phyloP scores from a whole-genome alignment of 305 asterid species.

The Solanum hybrid region DNA sequence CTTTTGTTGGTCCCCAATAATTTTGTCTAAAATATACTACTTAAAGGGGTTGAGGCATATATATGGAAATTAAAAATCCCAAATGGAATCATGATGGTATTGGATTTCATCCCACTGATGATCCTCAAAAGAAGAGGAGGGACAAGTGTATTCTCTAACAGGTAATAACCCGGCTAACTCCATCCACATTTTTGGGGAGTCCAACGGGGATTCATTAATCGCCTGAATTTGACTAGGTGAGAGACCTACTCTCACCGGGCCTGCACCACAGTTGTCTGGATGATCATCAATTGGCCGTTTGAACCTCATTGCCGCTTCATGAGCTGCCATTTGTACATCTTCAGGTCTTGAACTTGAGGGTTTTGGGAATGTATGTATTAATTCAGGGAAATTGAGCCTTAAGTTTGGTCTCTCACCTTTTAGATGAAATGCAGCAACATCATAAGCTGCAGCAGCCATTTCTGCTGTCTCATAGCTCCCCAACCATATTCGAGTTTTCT shows the following conservation, averaged over 20 bases:
- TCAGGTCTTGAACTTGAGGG: constrained; percentile 40
- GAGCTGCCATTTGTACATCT: constrained; percentile 50
- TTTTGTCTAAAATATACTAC: not conserved
- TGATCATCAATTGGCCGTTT: constrained; percentile 6
- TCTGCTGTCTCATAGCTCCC: constrained; percentile 61
- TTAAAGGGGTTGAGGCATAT: too few species aligned
- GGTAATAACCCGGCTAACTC: not conserved
- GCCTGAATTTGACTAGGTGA: constrained; percentile 39
- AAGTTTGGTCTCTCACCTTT: constrained; percentile 34
- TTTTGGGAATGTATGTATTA: constrained; percentile 31
- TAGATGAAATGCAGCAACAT: constrained; percentile 52
- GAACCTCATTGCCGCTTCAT: constrained; percentile 41
- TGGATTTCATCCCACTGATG: not conserved
- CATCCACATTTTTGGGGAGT: constrained; percentile 38
- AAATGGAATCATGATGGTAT: not conserved
- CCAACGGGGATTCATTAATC: constrained; percentile 33
- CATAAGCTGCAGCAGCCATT: constrained; percentile 72
- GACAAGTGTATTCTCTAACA: not conserved
- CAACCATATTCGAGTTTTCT: constrained; percentile 50
- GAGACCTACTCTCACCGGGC: constrained; percentile 20
- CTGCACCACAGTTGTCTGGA: not conserved
- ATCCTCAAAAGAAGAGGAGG: not conserved
- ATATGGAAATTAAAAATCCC: not conserved
- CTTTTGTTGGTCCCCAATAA: not conserved
- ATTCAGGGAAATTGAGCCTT: constrained; percentile 49